Conservation (phyloP, 1,139 yeast species). For the Blastobotrys ciferrii region DNA sequence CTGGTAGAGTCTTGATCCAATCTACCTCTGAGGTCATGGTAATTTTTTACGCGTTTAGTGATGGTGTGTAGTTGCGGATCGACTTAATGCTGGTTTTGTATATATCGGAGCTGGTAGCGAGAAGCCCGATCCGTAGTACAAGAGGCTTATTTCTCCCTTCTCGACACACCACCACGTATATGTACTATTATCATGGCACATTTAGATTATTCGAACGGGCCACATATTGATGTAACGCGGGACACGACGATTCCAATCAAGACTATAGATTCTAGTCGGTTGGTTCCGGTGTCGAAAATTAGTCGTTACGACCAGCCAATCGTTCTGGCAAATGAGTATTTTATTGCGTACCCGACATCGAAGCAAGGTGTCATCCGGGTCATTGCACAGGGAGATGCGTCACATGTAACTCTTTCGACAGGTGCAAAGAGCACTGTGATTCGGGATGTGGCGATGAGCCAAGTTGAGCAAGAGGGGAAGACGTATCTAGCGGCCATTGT, state of each 20-base stretch:
- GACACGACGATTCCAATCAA: conserved; percentile 8
- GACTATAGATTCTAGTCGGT: conserved; percentile 11
- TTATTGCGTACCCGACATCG: conserved; percentile 34
- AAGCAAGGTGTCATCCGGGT: conserved; percentile 29
- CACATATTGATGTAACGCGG: conserved; percentile 7
- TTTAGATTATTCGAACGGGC: conserved; percentile 14
- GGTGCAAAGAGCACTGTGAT: conserved; percentile 6
- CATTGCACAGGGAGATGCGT: conserved; percentile 30
- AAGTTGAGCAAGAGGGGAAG: conserved; percentile 7
- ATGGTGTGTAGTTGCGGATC: no score
- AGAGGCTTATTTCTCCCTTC: neutral
- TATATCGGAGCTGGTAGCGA: no score
- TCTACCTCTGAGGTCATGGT: conserved; percentile 1
- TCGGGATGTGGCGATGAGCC: conserved; percentile 12
- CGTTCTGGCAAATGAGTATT: conserved; percentile 33
- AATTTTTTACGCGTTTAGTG: neutral
- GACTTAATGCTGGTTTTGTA: no score
- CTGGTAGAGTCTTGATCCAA: conserved; percentile 6
- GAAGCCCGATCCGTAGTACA: neutral
- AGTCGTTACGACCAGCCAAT: conserved; percentile 25
- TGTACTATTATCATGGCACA: conserved; percentile 10
- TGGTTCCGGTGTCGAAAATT: conserved; percentile 29
- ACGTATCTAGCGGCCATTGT: conserved; percentile 16
- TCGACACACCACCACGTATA: neutral
- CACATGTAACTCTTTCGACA: conserved; percentile 22